Percentiles rank a stretch among this genome's conserved stretches.
Evolutionary conservation across 768 basidiomycete genomes (phyloP).

Genomic region (Suillus hirtellus): DNA sequence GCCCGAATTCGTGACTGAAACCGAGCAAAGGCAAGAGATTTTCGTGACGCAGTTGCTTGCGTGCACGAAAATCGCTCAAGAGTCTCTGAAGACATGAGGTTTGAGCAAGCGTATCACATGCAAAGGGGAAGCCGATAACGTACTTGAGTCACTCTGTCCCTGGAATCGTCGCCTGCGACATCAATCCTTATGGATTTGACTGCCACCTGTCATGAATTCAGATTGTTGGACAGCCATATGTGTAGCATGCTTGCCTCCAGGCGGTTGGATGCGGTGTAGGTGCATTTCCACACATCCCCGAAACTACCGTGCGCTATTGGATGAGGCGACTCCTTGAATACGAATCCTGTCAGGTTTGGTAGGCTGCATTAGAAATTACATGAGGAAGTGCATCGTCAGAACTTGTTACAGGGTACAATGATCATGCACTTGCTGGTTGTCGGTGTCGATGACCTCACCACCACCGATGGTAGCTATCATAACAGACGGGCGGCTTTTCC

Average conservation of each 20-base stretch:
- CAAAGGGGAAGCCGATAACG: neutral
- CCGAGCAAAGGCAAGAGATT: slow-evolving; percentile 32
- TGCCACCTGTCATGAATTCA: slow-evolving; percentile 11
- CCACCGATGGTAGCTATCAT: neutral
- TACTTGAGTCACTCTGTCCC: slow-evolving; percentile 8
- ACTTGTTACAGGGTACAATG: neutral
- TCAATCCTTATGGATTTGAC: slow-evolving; percentile 13
- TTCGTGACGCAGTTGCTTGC: slow-evolving; percentile 29
- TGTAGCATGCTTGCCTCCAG: neutral
- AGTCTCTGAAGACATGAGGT: slow-evolving; percentile 13
- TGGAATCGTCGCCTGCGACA: slow-evolving; percentile 6
- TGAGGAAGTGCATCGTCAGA: neutral
- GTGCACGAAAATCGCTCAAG: slow-evolving; percentile 22
- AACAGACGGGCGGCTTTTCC: neutral
- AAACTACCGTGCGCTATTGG: slow-evolving; percentile 11
- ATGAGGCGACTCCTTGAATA: slow-evolving; percentile 3
- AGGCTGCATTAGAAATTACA: neutral
- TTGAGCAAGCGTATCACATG: neutral
- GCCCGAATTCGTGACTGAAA: slow-evolving; percentile 30
- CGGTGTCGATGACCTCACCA: too few species aligned
- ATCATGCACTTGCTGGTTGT: neutral
- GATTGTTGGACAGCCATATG: neutral
- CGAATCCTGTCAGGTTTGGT: slow-evolving; percentile 6
- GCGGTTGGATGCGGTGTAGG: neutral
- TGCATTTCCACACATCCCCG: slow-evolving; percentile 15